Evolutionary conservation across 345 rosid genomes (phyloP), one percentile per base, ranked within the genome.

Genomic region (Limnanthes douglasii): DNA sequence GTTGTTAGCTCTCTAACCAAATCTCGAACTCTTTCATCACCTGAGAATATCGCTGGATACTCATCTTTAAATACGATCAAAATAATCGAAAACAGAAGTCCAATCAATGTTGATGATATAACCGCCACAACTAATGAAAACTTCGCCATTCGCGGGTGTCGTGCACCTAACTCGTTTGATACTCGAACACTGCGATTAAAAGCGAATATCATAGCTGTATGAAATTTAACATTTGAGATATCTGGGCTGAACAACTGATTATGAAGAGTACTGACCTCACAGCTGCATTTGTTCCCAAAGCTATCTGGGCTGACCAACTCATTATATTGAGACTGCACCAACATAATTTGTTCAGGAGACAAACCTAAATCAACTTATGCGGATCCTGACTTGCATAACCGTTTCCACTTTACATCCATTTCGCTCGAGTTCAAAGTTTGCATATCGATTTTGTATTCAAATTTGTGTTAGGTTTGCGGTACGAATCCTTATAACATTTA

Each of bases 161-260:
- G 69, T 31, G 88, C 96, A 12, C 96, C 96, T 10, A 85, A 46
- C 42, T 85, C 96, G 39, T 85, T 85, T 21, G 96, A 85, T 15
- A 80, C 62, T 52, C 93, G 66, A 41, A 85, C 96, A 53, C 96
- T 85, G 59, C n/a, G n/a, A n/a, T n/a, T n/a, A n/a, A n/a, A n/a
- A n/a, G n/a, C n/a, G n/a, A n/a, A n/a, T n/a, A n/a, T n/a, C n/a
- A n/a, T n/a, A n/a, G n/a, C n/a, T n/a, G n/a, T n/a, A n/a, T n/a
- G n/a, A n/a, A n/a, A n/a, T n/a, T n/a, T n/a, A n/a, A n/a, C n/a
- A n/a, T n/a, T n/a, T n/a, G n/a, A n/a, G n/a, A n/a, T n/a, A n/a
- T n/a, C n/a, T n/a, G n/a, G n/a, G n/a, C n/a, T n/a, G n/a, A n/a
- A n/a, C n/a, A n/a, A n/a, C n/a, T n/a, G n/a, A n/a, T n/a, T n/a